Conservation (phyloP, 2,329 filamentous ascomycete genomes). For the Fusarium sp. region DNA sequence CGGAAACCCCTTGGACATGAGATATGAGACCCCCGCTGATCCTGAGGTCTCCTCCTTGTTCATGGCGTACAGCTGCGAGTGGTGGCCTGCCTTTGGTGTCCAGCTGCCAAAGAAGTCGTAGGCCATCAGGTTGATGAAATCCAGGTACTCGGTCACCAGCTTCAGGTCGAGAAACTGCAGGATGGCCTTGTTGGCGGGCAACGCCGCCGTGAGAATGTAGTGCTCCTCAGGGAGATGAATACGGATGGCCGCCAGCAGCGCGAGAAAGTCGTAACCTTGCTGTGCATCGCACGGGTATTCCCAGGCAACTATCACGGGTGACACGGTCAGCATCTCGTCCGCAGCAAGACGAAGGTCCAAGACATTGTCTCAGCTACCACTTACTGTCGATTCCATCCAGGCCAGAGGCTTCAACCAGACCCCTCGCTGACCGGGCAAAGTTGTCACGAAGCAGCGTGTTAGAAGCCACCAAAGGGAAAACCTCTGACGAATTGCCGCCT, state of each 20-base stretch:
- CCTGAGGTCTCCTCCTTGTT: constrained; percentile 72
- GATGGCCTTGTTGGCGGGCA: constrained; percentile 75
- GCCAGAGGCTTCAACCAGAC: constrained; percentile 76
- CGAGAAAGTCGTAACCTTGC: constrained; percentile 77
- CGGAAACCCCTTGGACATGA: constrained; percentile 74
- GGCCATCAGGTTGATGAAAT: constrained; percentile 82
- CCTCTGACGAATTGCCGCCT: constrained; percentile 72
- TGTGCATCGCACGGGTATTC: constrained; percentile 76
- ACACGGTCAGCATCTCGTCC: constrained; percentile 19
- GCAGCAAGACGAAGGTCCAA: background rate
- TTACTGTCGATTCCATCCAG: constrained; percentile 75
- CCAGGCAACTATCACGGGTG: constrained; percentile 75
- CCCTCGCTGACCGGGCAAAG: constrained; percentile 76
- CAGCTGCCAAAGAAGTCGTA: constrained; percentile 84
- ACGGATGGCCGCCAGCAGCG: constrained; percentile 74
- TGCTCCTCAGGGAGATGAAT: constrained; percentile 74
- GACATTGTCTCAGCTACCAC: constrained; percentile 31
- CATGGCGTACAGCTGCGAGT: constrained; percentile 78
- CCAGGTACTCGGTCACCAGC: constrained; percentile 72
- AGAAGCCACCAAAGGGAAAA: constrained; percentile 75
- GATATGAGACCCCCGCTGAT: constrained; percentile 74
- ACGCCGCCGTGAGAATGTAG: constrained; percentile 77
- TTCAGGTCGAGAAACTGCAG: constrained; percentile 77
- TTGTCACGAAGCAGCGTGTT: constrained; percentile 71
- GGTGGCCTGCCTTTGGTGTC: constrained; percentile 76